Conservation (phyloP, 1,139 yeast genomes). For the Keqinozyma sinolaborantium region DNA sequence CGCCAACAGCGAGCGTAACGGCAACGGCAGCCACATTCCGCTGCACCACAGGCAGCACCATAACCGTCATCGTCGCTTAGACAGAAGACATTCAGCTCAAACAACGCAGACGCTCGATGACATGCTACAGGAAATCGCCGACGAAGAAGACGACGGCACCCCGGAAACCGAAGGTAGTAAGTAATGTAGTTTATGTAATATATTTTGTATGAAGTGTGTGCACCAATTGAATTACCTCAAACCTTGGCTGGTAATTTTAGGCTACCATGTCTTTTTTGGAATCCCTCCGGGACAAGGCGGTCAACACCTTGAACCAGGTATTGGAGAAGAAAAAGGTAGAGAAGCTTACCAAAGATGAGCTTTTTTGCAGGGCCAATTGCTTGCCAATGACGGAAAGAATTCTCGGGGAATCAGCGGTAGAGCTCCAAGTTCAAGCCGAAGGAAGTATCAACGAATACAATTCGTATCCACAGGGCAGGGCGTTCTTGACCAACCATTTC, state of each 20-base stretch:
- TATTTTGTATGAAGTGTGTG: no score
- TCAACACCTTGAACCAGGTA: constrained; percentile 38
- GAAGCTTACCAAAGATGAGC: constrained; percentile 59
- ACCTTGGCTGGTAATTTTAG: not conserved
- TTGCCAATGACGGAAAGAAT: constrained; percentile 72
- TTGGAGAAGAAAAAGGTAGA: constrained; percentile 32
- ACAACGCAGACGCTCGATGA: constrained; percentile 8
- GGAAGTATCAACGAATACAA: constrained; percentile 20
- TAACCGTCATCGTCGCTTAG: constrained; percentile 5
- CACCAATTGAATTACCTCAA: no score
- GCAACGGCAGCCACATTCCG: constrained; percentile 3
- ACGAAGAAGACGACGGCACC: constrained; percentile 14
- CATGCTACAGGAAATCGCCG: constrained; percentile 13
- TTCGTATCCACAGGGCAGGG: constrained; percentile 50
- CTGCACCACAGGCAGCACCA: constrained; percentile 2
- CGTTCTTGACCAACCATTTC: constrained; percentile 71
- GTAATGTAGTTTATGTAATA: no score
- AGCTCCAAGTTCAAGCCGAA: constrained; percentile 52
- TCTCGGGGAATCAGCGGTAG: constrained; percentile 67
- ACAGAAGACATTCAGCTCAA: constrained; percentile 1
- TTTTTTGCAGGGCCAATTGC: constrained; percentile 60
- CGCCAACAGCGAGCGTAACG: not conserved
- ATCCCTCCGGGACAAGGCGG: constrained; percentile 45
- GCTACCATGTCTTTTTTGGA: constrained; percentile 48
- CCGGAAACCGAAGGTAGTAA: no score